These are phyloP conservation scores for Penicillium sp. DNA, from an alignment of 2,329 filamentous ascomycete species.

Conservation along the genomic window DNA sequence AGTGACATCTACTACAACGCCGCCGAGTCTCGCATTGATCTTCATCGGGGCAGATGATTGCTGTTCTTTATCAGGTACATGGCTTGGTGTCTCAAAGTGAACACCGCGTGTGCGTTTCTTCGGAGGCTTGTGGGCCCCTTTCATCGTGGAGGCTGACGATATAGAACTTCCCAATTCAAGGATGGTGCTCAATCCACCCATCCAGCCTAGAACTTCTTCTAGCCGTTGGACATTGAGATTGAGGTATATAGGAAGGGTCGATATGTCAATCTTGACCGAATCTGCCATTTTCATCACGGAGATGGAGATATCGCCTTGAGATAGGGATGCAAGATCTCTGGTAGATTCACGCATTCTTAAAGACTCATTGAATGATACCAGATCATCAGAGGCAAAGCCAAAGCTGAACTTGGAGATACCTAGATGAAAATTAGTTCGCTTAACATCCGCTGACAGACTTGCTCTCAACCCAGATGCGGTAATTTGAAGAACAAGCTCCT, in stretches of 20 bases:
- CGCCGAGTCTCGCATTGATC: conserved; percentile 73
- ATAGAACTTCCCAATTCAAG: conserved; percentile 86
- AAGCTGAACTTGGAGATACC: conserved; percentile 46
- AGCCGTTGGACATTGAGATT: conserved; percentile 75
- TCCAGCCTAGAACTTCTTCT: conserved; percentile 83
- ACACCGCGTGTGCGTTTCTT: conserved; percentile 50
- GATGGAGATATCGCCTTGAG: conserved; percentile 41
- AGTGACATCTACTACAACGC: conserved; percentile 71
- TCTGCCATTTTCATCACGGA: conserved; percentile 33
- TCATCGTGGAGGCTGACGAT: conserved; percentile 65
- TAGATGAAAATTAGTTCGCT: conserved; percentile 28
- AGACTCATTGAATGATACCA: conserved; percentile 54
- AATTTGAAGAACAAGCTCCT: conserved; percentile 36
- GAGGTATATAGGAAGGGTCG: conserved; percentile 74
- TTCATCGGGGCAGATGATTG: conserved; percentile 51
- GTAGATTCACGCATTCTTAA: conserved; percentile 49
- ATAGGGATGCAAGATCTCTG: conserved; percentile 40
- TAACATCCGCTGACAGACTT: conserved; percentile 20
- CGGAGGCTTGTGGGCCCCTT: conserved; percentile 30
- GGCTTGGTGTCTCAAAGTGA: conserved; percentile 55
- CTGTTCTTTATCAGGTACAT: conserved; percentile 22
- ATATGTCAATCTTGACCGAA: conserved; percentile 56
- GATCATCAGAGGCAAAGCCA: conserved; percentile 49
- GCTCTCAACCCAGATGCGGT: conserved; percentile 27
- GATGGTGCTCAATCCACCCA: conserved; percentile 88